Base-by-base conservation (phyloP, 768 basidiomycete genomes). In the Obba rivulosa region DNA sequence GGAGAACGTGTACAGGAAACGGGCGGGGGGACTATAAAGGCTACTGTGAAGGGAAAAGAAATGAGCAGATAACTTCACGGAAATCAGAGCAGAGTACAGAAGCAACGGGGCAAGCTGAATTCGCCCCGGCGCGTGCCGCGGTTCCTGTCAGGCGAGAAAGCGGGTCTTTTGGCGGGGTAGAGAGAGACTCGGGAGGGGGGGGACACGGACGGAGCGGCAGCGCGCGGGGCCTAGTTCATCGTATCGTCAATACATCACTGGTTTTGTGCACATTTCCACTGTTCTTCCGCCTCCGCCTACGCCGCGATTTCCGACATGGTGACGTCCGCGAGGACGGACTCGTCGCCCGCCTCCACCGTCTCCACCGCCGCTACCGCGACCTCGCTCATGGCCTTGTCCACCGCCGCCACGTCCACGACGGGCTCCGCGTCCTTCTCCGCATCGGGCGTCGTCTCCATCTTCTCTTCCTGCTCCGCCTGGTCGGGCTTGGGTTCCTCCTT, bases 361-460 rank as follows among this genome's bases (percentile, higher is more conserved):
- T 56, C 53, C 8, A 44, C 36, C 18, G 50, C 49, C 31, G 51
- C 57, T n/a, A 45, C 55, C 40, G 54, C 55, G 20, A 50, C 49
- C 25, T 53, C 49, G 1, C 40, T 48, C 20, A 49, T 57, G 25
- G 36, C 53, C 38, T 57, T 51, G 28, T 45, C 38, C 11, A 47
- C 46, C 35, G 36, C 45, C 18, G 31, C 46, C 10, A 39, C 47
- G n/a, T 52, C 52, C 24, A 23, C 54, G 3, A 23, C 41, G 4
- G 38, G 50, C 20, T 18, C 43, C 17, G 38, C 9, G 14, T 39
- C 41, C 34, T 48, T 38, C 21, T 50, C 76, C 34, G 64, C 64
- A 4, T 54, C 51, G 2, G 75, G 74, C 53, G 76, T 68, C 48
- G 63, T 50, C 17, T 77, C 77, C 45, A 71, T 64, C 54, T 66